phyloP scores from a whole-genome alignment of 2,329 filamentous ascomycete genomes.

The Rhinocladiella mackenziei region DNA sequence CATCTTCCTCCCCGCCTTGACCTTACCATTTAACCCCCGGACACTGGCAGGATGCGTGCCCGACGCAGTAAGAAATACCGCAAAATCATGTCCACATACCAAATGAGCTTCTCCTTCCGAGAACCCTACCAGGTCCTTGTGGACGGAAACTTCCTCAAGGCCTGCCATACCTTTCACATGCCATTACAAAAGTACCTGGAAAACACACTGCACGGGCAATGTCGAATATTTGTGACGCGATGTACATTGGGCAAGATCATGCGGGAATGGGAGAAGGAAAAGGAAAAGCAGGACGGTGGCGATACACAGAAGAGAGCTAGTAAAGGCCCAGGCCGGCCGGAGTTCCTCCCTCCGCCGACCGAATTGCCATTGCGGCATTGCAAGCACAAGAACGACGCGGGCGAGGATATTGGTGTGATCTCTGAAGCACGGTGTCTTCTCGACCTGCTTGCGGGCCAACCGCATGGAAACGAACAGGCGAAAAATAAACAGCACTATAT shows the following conservation, averaged over 20 bases:
- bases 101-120: slow-evolving; percentile 81
- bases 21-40: background rate
- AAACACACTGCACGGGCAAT: slow-evolving; percentile 78
- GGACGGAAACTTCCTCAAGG: slow-evolving; percentile 78
- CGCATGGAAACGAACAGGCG: slow-evolving; percentile 33
- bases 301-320: slow-evolving; percentile 6
- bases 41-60: slow-evolving; percentile 56
- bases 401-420: slow-evolving; percentile 27
- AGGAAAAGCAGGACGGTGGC: slow-evolving; percentile 33
- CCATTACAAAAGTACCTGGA: slow-evolving; percentile 73
- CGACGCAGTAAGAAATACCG: slow-evolving; percentile 70
- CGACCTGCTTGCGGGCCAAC: slow-evolving; percentile 38
- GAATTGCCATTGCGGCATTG: slow-evolving; percentile 45
- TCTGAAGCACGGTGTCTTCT: slow-evolving; percentile 40
- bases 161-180: slow-evolving; percentile 83
- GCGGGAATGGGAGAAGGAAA: slow-evolving; percentile 32
- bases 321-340: slow-evolving; percentile 34
- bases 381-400: slow-evolving; percentile 45
- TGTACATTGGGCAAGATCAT: slow-evolving; percentile 46
- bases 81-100: slow-evolving; percentile 93
- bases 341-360: slow-evolving; percentile 45
- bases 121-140: slow-evolving; percentile 92
- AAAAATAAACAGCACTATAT: slow-evolving; percentile 49
- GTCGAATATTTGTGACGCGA: slow-evolving; percentile 84
- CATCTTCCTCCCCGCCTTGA: no score